Percentiles rank a stretch among this genome's conserved stretches.
Evolutionary conservation across 768 basidiomycete genomes (phyloP).

Genomic region (Panaeolus cyanescens): DNA sequence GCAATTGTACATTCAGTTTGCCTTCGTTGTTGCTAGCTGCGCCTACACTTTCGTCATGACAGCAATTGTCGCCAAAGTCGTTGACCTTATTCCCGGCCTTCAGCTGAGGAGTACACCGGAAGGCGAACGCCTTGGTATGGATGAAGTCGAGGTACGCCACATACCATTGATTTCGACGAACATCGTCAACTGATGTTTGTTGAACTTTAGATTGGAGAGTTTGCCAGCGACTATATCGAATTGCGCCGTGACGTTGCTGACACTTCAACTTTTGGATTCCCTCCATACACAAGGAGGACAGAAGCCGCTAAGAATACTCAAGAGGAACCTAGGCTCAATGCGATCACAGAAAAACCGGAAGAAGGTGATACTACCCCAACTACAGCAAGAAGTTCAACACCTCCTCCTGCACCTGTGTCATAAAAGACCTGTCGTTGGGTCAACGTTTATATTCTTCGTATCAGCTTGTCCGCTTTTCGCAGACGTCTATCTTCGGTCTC

Average conservation of each 20-base stretch:
- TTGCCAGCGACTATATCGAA: constrained; percentile 70
- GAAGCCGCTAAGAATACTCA: constrained; percentile 5
- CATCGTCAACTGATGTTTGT: not conserved
- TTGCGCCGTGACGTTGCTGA: constrained; percentile 67
- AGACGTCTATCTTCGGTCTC: not conserved
- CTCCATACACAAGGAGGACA: constrained; percentile 16
- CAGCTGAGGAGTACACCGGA: constrained; percentile 53
- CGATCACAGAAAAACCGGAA: constrained; percentile 32
- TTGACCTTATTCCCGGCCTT: constrained; percentile 62
- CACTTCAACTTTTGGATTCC: constrained; percentile 43
- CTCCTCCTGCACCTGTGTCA: not conserved
- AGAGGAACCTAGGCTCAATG: not conserved
- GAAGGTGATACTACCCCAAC: constrained; percentile 14
- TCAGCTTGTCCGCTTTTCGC: not conserved
- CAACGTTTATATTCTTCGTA: not conserved
- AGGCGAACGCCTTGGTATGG: constrained; percentile 65
- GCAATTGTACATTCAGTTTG: constrained; percentile 79
- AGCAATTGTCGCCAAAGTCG: constrained; percentile 55
- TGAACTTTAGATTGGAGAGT: constrained; percentile 58
- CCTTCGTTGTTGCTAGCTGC: constrained; percentile 59
- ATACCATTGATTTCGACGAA: not conserved
- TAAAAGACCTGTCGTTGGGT: not conserved
- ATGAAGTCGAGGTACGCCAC: constrained; percentile 64
- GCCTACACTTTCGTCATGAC: constrained; percentile 65
- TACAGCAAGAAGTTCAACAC: constrained; percentile 6